Evolutionary conservation across 768 basidiomycete genomes (phyloP).

Genomic region (Suillus subalutaceus): DNA sequence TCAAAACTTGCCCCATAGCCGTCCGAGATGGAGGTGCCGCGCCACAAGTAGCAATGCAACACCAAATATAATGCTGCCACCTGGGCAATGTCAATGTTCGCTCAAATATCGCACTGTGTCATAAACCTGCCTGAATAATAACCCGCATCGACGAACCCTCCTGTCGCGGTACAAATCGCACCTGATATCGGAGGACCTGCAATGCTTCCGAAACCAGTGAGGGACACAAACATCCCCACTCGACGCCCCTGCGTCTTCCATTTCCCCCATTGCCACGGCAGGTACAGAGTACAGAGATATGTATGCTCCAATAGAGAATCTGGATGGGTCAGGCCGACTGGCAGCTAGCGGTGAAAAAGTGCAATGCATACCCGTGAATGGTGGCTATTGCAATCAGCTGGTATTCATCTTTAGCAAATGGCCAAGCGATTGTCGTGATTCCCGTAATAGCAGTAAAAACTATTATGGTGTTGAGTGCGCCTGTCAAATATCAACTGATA

Average conservation of each 20-base stretch:
- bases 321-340: conserved; percentile 22
- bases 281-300: conserved; percentile 59
- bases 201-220: conserved; percentile 63
- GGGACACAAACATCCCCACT: conserved; percentile 64
- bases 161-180: conserved; percentile 57
- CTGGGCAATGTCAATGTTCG: conserved; percentile 19
- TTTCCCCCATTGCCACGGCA: conserved; percentile 60
- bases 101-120: background rate
- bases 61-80: conserved; percentile 43
- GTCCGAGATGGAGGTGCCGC: conserved; percentile 43
- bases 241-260: conserved; percentile 67
- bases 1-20: conserved; percentile 39
- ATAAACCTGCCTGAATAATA: conserved; percentile 43
- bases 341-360: background rate
- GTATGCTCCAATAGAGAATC: conserved; percentile 64
- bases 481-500: conserved; percentile 36
- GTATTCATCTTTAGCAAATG: conserved; percentile 50
- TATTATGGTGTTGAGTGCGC: conserved; percentile 68
- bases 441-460: conserved; percentile 61
- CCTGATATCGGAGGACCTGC: conserved; percentile 77
- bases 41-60: conserved; percentile 43
- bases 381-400: conserved; percentile 56
- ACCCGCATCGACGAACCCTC: conserved; percentile 41
- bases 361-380: conserved; percentile 61
- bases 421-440: conserved; percentile 70